phyloP scores from a whole-genome alignment of 2,329 filamentous ascomycete species.

The Trichoderma brevicompactum region DNA sequence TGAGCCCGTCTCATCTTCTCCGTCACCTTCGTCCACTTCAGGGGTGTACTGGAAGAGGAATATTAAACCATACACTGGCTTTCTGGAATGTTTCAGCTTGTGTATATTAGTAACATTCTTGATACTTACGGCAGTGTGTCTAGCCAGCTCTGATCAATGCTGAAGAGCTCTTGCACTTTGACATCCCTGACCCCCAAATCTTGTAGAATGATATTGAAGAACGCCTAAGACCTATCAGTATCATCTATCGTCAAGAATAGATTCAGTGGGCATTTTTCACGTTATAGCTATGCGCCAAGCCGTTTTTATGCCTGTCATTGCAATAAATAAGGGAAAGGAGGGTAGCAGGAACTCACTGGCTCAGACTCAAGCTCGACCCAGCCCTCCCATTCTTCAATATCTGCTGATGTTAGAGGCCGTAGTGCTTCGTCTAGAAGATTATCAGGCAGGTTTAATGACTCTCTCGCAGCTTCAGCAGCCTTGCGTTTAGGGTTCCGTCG shows the following conservation, averaged over 20 bases:
- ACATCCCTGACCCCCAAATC: slow-evolving; percentile 76
- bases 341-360: slow-evolving; percentile 61
- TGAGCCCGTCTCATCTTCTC: slow-evolving; percentile 49
- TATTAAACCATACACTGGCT: slow-evolving; percentile 82
- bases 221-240: slow-evolving; percentile 57
- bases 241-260: too few relatives aligned
- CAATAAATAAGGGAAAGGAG: neutral
- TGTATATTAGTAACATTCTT: neutral
- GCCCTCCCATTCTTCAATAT: slow-evolving; percentile 67
- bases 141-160: slow-evolving; percentile 69
- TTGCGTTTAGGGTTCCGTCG: slow-evolving; percentile 52
- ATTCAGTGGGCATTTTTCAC: too few relatives aligned
- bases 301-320: too few relatives aligned
- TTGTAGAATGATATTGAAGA: slow-evolving; percentile 83
- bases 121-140: slow-evolving; percentile 62
- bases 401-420: slow-evolving; percentile 53
- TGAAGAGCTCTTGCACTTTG: slow-evolving; percentile 76
- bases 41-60: slow-evolving; percentile 78
- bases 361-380: slow-evolving; percentile 91
- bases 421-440: slow-evolving; percentile 54
- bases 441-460: slow-evolving; percentile 40
- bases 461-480: slow-evolving; percentile 43
- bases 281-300: neutral
- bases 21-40: slow-evolving; percentile 59
- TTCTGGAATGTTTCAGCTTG: slow-evolving; percentile 47